Conservation (phyloP, 139 green algal species). For the Haematococcus lacustris region DNA sequence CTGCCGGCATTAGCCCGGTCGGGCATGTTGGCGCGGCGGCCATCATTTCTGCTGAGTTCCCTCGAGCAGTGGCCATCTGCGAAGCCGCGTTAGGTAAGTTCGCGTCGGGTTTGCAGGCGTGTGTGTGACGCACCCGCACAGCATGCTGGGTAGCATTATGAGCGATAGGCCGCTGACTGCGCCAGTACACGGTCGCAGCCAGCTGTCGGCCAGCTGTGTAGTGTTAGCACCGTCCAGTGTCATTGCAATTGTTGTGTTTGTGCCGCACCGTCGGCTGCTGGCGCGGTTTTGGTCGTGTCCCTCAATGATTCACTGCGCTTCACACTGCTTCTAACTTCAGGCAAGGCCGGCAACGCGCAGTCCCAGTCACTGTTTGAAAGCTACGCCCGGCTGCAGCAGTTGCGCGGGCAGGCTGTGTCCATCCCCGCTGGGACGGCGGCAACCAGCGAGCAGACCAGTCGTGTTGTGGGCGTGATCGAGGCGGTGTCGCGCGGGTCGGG, state of each 20-base stretch:
- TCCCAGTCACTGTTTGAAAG: conserved; percentile 23
- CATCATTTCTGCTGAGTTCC: conserved; percentile 4
- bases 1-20: conserved; percentile 8
- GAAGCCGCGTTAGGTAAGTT: conserved; percentile 17
- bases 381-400: conserved; percentile 44
- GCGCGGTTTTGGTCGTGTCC: too few species aligned
- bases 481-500: conserved; percentile 11
- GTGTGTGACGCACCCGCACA: too few species aligned
- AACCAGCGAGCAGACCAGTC: conserved; percentile 31
- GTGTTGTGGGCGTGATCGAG: conserved; percentile 40
- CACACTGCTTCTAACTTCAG: too few species aligned
- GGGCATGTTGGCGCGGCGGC: background rate
- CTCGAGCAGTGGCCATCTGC: conserved; percentile 1
- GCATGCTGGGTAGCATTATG: too few species aligned
- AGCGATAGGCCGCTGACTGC: too few species aligned
- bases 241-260: too few species aligned
- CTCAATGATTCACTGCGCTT: too few species aligned
- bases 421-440: conserved; percentile 33
- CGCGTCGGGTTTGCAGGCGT: too few species aligned
- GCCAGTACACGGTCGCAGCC: too few species aligned
- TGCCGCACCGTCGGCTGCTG: too few species aligned
- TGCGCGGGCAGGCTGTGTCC: conserved; percentile 21
- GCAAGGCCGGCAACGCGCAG: conserved; percentile 16
- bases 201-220: too few species aligned
- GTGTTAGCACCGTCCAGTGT: too few species aligned